Evolutionary conservation across 345 rosid genomes (phyloP).

Genomic region (Eucalyptus erythrocorys): DNA sequence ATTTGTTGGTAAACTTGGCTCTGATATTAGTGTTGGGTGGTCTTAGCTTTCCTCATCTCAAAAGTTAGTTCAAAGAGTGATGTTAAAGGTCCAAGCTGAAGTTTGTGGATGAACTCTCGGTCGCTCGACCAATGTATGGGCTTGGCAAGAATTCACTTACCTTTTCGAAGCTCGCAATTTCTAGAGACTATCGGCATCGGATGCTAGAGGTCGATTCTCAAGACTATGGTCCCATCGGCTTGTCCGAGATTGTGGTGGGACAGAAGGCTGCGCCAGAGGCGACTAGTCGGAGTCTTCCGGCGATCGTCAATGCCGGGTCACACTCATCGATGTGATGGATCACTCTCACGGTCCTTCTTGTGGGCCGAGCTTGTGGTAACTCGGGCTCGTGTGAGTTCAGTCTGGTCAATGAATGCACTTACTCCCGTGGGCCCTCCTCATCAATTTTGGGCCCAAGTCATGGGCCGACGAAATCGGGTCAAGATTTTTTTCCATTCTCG

Average conservation of each 20-base stretch:
- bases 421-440: not conserved
- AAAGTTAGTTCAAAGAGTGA: no score
- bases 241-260: not conserved
- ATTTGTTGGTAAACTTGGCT: no score
- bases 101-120: not conserved
- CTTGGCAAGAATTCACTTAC: no score
- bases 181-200: not conserved
- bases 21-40: accelerated
- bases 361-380: not conserved
- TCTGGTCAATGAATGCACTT: not conserved
- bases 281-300: not conserved
- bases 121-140: no score
- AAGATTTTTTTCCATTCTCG: no score
- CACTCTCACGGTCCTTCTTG: not conserved
- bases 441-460: not conserved
- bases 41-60: no score
- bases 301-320: not conserved
- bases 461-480: no score
- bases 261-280: not conserved
- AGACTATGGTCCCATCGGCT: not conserved
- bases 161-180: not conserved
- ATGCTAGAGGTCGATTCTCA: not conserved
- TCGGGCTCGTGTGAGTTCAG: not conserved
- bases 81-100: not conserved
- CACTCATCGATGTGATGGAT: not conserved